A percentile compares a stretch with the other conserved stretches of the same genome.
phyloP scores from a whole-genome alignment of 2,329 filamentous ascomycete genomes.

The Colletotrichum somersetense region DNA sequence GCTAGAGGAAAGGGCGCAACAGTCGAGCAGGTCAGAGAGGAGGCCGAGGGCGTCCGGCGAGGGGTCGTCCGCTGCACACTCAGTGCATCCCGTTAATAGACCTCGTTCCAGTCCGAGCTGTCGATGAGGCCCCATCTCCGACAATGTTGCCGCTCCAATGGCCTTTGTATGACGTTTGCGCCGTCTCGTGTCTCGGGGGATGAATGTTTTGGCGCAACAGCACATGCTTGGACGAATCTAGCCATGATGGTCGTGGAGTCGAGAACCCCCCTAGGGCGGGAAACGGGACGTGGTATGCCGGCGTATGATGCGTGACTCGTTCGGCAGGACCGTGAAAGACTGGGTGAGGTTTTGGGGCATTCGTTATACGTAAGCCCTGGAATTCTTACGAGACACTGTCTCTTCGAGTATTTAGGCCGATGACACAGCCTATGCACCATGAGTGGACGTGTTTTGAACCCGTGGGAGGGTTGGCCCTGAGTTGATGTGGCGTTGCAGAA shows the following conservation, averaged over 20 bases:
- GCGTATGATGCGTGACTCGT: neutral
- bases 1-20: constrained; percentile 62
- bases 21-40: constrained; percentile 67
- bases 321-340: neutral
- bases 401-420: neutral
- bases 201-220: constrained; percentile 5
- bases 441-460: neutral
- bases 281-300: neutral
- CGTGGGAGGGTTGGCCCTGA: constrained; percentile 5
- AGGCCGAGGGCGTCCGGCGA: constrained; percentile 71
- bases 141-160: constrained; percentile 24
- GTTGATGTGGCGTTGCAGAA: constrained; percentile 29
- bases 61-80: constrained; percentile 69
- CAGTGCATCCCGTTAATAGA: constrained; percentile 33
- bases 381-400: constrained; percentile 5
- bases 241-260: neutral
- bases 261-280: neutral
- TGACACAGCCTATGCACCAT: constrained; percentile 5
- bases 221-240: neutral
- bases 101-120: constrained; percentile 8
- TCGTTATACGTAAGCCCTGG: neutral
- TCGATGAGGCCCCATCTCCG: constrained; percentile 40
- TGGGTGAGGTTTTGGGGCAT: neutral
- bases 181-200: neutral
- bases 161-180: neutral